These are phyloP conservation scores for Dictyostelium discoideum DNA, from an alignment of 78 protist genomes.

Conservation along the genomic window DNA sequence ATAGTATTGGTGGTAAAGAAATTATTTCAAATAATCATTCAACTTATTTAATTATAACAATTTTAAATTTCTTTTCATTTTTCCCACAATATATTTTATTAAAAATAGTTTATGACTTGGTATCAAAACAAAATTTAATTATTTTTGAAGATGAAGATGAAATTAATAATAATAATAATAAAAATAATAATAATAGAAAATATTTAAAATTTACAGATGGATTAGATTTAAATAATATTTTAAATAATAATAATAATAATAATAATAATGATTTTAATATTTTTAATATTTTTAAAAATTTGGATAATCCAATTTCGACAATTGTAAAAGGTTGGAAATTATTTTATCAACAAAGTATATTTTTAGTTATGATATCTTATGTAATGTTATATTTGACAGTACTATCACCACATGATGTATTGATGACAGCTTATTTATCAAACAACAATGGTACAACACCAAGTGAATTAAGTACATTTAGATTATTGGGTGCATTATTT, in stretches of 20 bases:
- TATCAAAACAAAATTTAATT: not conserved
- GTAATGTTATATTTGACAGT: constrained; percentile 32
- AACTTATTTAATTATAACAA: not conserved
- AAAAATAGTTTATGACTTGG: not conserved
- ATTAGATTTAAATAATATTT: not conserved
- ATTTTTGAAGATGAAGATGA: not conserved
- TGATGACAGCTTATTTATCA: constrained; percentile 51
- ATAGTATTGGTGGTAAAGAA: not conserved
- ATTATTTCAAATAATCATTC: not conserved
- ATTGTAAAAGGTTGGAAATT: constrained; percentile 25
- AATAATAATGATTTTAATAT: not conserved
- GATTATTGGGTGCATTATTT: constrained; percentile 34
- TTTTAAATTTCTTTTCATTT: constrained; percentile 42
- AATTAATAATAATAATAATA: no score
- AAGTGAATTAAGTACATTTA: not conserved
- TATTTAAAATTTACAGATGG: not conserved
- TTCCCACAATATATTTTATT: constrained; percentile 29
- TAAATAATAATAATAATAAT: not conserved
- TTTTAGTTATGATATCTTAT: constrained; percentile 9
- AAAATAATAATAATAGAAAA: no score
- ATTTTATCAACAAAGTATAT: constrained; percentile 11
- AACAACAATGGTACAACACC: not conserved
- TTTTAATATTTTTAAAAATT: not conserved
- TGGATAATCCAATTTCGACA: constrained; percentile 23
- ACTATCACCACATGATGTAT: constrained; percentile 40